Evolutionary conservation across 306 rosid species (phyloP), one percentile per base, ranked within the genome.

Genomic region (Albizia julibrissin): DNA sequence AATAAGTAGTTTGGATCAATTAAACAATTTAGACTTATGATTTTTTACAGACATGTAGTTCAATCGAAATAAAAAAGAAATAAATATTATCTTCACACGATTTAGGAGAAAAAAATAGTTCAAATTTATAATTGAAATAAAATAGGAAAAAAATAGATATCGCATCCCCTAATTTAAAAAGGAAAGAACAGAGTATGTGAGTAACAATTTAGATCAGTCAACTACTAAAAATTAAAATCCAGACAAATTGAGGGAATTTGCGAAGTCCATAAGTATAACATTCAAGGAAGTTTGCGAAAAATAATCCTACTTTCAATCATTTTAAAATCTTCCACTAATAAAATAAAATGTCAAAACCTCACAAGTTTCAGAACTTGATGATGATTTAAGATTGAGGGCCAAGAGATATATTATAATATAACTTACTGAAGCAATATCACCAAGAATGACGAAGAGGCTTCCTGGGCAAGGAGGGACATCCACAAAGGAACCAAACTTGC

Each of bases 391-490:
- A 24, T 29, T 31, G 39, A 65, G 14, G n/a, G 10, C 12, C 1
- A 65, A 29, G 5, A 65, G 22, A 58, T 58, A 18, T 5, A 43
- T 9, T 43, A 43, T 10, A 43, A 43, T 56, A n/a, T 56, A 31
- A 69, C 74, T 39, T 39, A 69, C 74, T 10, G 24, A 52, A 40
- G 73, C 73, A n/a, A 69, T 10, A 37, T 69, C 49, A 19, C 73
- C 73, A 39, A 69, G 49, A 19, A 34, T 39, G 50, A 10, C 73
- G 2, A 69, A 39, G 49, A 69, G 19, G 16, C 29, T 69, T 4
- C 73, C 73, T 19, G 73, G 29, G 8, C 26, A n/a, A 11, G 73
- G 73, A 37, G 29, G 73, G 3, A 39, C 73, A 16, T 37, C 27
- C 0, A 69, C 73, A n/a, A 69, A 69, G 2, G 18, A 69, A 21